Evolutionary conservation across 345 rosid genomes (phyloP).

Genomic region (Laguncularia racemosa): DNA sequence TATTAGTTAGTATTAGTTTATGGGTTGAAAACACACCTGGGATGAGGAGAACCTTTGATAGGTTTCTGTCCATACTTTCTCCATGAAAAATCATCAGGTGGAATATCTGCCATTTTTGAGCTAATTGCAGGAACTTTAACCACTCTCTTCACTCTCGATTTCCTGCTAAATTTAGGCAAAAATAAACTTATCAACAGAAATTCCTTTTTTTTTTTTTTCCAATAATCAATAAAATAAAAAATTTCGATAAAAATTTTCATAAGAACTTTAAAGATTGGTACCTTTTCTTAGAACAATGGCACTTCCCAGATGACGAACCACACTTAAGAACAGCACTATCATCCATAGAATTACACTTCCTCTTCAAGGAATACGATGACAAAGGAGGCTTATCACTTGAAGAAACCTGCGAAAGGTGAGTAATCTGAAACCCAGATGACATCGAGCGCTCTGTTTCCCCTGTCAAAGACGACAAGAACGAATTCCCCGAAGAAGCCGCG

Average conservation of each 20-base stretch:
- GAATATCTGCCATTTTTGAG: conserved; percentile 80
- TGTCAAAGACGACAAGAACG: conserved; percentile 66
- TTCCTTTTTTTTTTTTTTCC: neutral
- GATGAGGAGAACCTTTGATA: conserved; percentile 98
- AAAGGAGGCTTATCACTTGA: conserved; percentile 68
- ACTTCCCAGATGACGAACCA: conserved; percentile 55
- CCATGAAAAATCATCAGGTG: conserved; percentile 88
- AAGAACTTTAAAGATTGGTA: neutral
- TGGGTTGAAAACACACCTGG: conserved; percentile 39
- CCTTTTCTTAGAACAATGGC: conserved; percentile 99
- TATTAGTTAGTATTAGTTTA: neutral
- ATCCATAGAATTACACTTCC: conserved; percentile 68
- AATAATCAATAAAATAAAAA: neutral
- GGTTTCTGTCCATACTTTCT: conserved; percentile 98
- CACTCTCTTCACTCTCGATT: conserved; percentile 60
- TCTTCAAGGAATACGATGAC: conserved; percentile 48
- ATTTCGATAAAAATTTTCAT: neutral
- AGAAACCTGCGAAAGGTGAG: conserved; percentile 39
- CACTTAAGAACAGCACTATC: conserved; percentile 47
- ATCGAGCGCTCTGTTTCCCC: conserved; percentile 57
- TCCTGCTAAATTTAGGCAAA: conserved; percentile 30
- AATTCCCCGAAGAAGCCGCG: conserved; percentile 39
- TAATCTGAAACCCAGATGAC: conserved; percentile 65
- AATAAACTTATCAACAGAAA: neutral
- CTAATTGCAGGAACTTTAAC: conserved; percentile 80